Conservation (phyloP, 2,329 filamentous ascomycete species). For the Nannizziopsis arthrosporioides region DNA sequence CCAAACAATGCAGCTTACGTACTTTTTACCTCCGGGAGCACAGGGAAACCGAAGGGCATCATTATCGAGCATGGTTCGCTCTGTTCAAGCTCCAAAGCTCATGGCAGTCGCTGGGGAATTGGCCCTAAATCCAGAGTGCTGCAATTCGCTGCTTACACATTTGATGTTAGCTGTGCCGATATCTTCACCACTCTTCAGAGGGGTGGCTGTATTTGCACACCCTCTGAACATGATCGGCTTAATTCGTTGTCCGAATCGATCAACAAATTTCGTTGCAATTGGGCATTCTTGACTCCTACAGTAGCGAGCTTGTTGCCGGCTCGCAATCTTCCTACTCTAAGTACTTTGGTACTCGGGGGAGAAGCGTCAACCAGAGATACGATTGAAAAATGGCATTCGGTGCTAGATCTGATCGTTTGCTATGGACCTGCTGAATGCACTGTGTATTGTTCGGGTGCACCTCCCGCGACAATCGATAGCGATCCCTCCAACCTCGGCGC, state of each 20-base stretch:
- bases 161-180: slow-evolving; percentile 82
- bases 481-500: slow-evolving; percentile 14
- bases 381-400: slow-evolving; percentile 19
- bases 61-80: slow-evolving; percentile 27
- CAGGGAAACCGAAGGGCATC: slow-evolving; percentile 15
- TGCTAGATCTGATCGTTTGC: slow-evolving; percentile 28
- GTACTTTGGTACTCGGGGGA: slow-evolving; percentile 25
- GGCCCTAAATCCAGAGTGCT: slow-evolving; percentile 39
- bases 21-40: slow-evolving; percentile 31
- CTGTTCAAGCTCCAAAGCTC: slow-evolving; percentile 37
- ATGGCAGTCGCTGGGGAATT: slow-evolving; percentile 36
- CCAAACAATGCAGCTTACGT: slow-evolving; percentile 27
- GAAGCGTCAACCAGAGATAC: slow-evolving; percentile 19
- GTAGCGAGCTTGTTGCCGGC: slow-evolving; percentile 36
- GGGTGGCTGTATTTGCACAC: slow-evolving; percentile 36
- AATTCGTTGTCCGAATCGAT: too few relatives aligned
- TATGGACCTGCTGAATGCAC: slow-evolving; percentile 19
- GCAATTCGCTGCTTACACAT: slow-evolving; percentile 77
- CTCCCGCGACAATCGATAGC: background rate
- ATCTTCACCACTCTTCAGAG: slow-evolving; percentile 45
- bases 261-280: slow-evolving; percentile 21
- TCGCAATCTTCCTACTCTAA: slow-evolving; percentile 28
- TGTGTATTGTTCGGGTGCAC: background rate
- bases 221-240: slow-evolving; percentile 28
- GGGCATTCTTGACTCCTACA: slow-evolving; percentile 45